These are phyloP conservation scores for Mychonastes homosphaera DNA, from an alignment of 139 green algal species.

Conservation along the genomic window DNA sequence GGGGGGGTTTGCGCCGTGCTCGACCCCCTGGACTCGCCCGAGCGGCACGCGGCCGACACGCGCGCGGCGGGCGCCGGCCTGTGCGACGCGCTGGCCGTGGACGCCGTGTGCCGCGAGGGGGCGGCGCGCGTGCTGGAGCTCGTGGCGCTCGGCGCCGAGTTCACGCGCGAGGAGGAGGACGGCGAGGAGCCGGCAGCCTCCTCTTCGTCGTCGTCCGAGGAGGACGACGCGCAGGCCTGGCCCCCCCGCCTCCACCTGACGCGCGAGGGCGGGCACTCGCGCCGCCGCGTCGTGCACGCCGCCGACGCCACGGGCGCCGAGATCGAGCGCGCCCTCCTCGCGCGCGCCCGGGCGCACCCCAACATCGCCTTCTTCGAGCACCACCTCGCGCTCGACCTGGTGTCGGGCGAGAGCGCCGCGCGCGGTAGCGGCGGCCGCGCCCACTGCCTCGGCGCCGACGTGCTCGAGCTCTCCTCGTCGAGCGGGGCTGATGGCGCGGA, in stretches of 20 bases:
- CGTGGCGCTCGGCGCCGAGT: slow-evolving; percentile 74
- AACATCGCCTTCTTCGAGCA: slow-evolving; percentile 81
- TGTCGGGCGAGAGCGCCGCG: slow-evolving; percentile 44
- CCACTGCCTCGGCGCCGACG: slow-evolving; percentile 78
- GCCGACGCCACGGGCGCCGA: slow-evolving; percentile 86
- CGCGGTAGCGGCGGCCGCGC: slow-evolving; percentile 19
- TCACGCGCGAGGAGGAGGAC: slow-evolving; percentile 55
- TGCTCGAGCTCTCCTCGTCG: no score
- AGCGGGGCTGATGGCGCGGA: no score
- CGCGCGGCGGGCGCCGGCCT: slow-evolving; percentile 74
- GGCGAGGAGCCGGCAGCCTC: no score
- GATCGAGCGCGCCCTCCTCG: slow-evolving; percentile 86
- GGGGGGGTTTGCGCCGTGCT: slow-evolving; percentile 93
- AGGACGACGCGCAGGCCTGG: no score
- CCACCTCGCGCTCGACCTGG: slow-evolving; percentile 59
- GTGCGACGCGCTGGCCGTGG: slow-evolving; percentile 75
- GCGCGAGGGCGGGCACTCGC: slow-evolving; percentile 86
- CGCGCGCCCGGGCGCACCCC: slow-evolving; percentile 36
- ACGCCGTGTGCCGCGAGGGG: slow-evolving; percentile 85
- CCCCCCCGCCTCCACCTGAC: slow-evolving; percentile 86
- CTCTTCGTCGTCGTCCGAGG: no score
- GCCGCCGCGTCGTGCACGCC: slow-evolving; percentile 89
- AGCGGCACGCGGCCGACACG: slow-evolving; percentile 84
- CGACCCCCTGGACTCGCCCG: slow-evolving; percentile 68
- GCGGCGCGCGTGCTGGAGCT: slow-evolving; percentile 81